Evolutionary conservation across 371 early-diverging fungal species (phyloP), one percentile per base, ranked within the genome.

Genomic region (Apophysomyces trapeziformis): DNA sequence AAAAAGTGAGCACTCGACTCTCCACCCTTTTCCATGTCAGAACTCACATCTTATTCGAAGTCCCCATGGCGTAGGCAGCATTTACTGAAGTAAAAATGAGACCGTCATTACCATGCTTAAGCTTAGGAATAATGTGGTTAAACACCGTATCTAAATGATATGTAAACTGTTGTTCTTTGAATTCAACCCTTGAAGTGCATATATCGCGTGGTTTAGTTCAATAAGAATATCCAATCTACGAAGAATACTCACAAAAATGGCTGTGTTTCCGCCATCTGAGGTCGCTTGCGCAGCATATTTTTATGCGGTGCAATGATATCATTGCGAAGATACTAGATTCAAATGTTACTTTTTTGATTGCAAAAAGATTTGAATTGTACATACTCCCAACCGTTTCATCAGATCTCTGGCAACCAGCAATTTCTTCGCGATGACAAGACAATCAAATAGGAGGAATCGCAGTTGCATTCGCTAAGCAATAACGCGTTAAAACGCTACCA

Each of bases 91-190:
- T 99, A 73, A 99, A 99, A 47, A 99, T 97, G 4, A 99, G 76
- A 0, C 99, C 99, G 74, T 99, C 99, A 41, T 87, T 96, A 58
- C 93, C 91, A 82, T 99, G 99, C 69, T 87, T 86, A 37, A 98
- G 79, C 7, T 73, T 76, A 1, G 92, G 91, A 39, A 94, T 92
- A 14, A 90, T 83, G n/a, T 91, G 83, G 38, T 78, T 76, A 60
- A 90, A 82, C 32, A 94, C 82, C 21, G 72, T 72, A 9, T 84
- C 77, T 6, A 90, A 73, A 43, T 85, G 89, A 71, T 93, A 92
- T 5, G 93, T 88, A 57, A 84, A 77, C 62, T 91, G 80, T 73
- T 92, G 91, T 26, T 79, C 73, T 76, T 95, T 95, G 60, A 90
- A 76, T 64, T 83, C 84, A 14, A 91, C 82, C 45, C 87, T 89